phyloP scores from a whole-genome alignment of 352 stramenopile species.

The Phytopythium sindhum region DNA sequence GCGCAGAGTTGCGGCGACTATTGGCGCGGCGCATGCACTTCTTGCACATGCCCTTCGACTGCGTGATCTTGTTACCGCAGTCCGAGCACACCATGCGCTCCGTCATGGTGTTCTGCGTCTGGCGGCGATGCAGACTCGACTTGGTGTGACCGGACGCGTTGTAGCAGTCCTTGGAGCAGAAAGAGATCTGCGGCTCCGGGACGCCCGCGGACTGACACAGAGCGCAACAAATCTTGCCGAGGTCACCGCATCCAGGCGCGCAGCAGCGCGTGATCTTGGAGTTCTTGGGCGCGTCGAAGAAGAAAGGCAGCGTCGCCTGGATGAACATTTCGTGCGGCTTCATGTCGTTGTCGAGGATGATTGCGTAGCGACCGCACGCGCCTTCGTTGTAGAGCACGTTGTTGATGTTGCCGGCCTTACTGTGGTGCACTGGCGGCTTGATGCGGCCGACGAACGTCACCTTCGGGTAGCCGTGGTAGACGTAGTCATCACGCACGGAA shows the following conservation, averaged over 20 bases:
- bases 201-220: slow-evolving; percentile 62
- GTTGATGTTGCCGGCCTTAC: slow-evolving; percentile 82
- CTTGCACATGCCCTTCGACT: slow-evolving; percentile 58
- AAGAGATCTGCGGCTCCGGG: slow-evolving; percentile 60
- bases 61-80: slow-evolving; percentile 65
- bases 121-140: slow-evolving; percentile 60
- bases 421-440: slow-evolving; percentile 70
- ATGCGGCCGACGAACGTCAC: slow-evolving; percentile 64
- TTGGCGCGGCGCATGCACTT: slow-evolving; percentile 48
- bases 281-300: slow-evolving; percentile 63
- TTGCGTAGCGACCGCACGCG: slow-evolving; percentile 58
- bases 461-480: slow-evolving; percentile 57
- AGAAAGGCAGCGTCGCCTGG: slow-evolving; percentile 64
- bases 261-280: slow-evolving; percentile 62
- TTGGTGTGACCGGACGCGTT: slow-evolving; percentile 61
- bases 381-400: slow-evolving; percentile 81
- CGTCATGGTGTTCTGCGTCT: slow-evolving; percentile 63
- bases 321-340: slow-evolving; percentile 79
- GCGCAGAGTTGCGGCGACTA: slow-evolving; percentile 30
- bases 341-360: slow-evolving; percentile 85
- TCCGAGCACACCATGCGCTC: slow-evolving; percentile 59
- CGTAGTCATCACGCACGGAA: slow-evolving; percentile 68
- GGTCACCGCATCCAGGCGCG: slow-evolving; percentile 58
- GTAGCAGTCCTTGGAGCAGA: slow-evolving; percentile 82
- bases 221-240: slow-evolving; percentile 74